These are phyloP conservation scores for Ascochyta koolunga DNA, from an alignment of 2,329 filamentous ascomycete genomes.

Conservation along the genomic window DNA sequence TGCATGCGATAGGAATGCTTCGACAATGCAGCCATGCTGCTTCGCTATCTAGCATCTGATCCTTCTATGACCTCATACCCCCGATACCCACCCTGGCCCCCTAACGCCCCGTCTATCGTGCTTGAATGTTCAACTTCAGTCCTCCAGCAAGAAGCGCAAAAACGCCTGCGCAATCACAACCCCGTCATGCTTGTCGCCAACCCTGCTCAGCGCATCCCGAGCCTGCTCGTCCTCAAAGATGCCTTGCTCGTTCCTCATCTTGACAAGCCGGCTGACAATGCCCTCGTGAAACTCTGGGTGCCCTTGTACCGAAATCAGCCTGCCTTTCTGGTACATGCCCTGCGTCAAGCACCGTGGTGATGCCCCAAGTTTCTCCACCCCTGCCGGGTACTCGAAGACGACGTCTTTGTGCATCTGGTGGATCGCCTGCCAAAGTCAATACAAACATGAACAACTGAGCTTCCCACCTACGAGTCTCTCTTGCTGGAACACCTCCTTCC, in stretches of 20 bases:
- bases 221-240: slow-evolving; percentile 74
- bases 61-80: slow-evolving; percentile 7
- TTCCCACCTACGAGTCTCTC: slow-evolving; percentile 60
- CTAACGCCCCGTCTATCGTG: neutral
- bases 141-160: slow-evolving; percentile 74
- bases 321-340: slow-evolving; percentile 72
- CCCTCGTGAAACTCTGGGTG: slow-evolving; percentile 81
- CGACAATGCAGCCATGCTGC: neutral
- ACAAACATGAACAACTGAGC: neutral
- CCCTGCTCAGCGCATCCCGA: slow-evolving; percentile 70
- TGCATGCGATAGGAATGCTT: neutral
- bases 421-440: slow-evolving; percentile 59
- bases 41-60: neutral
- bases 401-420: slow-evolving; percentile 89
- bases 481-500: slow-evolving; percentile 72
- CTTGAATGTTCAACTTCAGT: slow-evolving; percentile 16
- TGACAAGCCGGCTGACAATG: slow-evolving; percentile 73
- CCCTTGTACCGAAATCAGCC: slow-evolving; percentile 79
- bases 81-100: neutral
- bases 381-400: slow-evolving; percentile 67
- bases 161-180: slow-evolving; percentile 76
- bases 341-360: slow-evolving; percentile 75
- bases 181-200: slow-evolving; percentile 75
- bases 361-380: slow-evolving; percentile 67
- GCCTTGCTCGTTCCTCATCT: slow-evolving; percentile 67